Evolutionary conservation across 176 grass and related monocot genomes (phyloP).

Genomic region (Avena eriantha): DNA sequence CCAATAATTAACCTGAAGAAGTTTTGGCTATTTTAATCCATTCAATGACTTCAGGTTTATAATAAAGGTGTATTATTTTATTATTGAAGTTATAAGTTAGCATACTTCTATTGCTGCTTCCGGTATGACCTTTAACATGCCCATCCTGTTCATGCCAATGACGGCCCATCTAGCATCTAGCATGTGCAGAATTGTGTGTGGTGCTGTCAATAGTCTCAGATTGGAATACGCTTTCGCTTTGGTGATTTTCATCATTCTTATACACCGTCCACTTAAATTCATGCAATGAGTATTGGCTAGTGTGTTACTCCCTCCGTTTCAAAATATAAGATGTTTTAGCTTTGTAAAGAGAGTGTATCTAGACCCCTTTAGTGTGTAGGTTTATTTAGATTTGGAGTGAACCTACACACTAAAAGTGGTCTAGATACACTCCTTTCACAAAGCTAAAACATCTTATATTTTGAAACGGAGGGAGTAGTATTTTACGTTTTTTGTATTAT

Average conservation of each 20-base stretch:
- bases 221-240: slow-evolving; percentile 25
- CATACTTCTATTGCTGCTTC: neutral
- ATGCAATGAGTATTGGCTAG: neutral
- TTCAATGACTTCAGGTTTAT: neutral
- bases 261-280: slow-evolving; percentile 4
- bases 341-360: no score
- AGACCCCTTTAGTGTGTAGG: no score
- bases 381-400: no score
- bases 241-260: slow-evolving; percentile 14
- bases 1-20: slow-evolving; percentile 21
- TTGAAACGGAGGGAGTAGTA: neutral
- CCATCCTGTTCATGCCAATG: slow-evolving; percentile 7
- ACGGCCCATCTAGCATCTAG: neutral
- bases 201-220: neutral
- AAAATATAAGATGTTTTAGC: no score
- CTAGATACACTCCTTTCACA: no score
- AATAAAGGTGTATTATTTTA: neutral
- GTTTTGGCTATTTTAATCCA: slow-evolving; percentile 11
- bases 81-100: slow-evolving; percentile 19
- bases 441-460: no score
- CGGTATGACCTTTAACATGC: neutral
- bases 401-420: no score
- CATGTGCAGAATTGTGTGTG: neutral
- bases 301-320: neutral
- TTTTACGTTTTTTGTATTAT: slow-evolving; percentile 1